These are phyloP conservation scores for Silene coronaria DNA, from an alignment of 179 eudicot genomes.

Conservation along the genomic window DNA sequence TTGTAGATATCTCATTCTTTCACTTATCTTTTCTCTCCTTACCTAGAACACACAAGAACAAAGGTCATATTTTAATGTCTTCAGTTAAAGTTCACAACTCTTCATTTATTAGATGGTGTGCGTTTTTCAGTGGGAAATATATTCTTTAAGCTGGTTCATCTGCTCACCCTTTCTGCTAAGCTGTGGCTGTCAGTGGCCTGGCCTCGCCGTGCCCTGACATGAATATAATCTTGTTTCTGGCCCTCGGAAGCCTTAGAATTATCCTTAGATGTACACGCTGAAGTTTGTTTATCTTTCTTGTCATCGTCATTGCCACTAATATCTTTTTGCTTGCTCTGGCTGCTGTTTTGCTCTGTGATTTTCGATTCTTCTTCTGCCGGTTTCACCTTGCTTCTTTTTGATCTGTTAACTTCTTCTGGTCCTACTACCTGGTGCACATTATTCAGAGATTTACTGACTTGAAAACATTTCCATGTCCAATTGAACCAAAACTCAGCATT, in stretches of 20 bases:
- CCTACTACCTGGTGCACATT: conserved; percentile 31
- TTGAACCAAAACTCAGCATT: not conserved
- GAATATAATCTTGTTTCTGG: conserved; percentile 75
- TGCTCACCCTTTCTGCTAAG: conserved; percentile 86
- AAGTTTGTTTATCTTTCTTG: conserved; percentile 36
- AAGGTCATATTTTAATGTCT: not conserved
- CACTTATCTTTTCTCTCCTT: conserved; percentile 86
- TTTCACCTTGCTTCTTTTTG: conserved; percentile 48
- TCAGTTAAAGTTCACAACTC: not conserved
- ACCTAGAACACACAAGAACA: conserved; percentile 40
- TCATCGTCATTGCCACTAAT: conserved; percentile 31
- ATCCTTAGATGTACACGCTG: conserved; percentile 49
- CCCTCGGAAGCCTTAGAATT: conserved; percentile 53
- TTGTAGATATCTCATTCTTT: conserved; percentile 87
- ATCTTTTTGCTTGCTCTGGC: conserved; percentile 31
- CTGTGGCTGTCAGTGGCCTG: conserved; percentile 99
- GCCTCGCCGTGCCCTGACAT: conserved; percentile 93
- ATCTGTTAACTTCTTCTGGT: conserved; percentile 37
- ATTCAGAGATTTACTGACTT: not conserved
- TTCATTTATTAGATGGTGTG: conserved; percentile 8
- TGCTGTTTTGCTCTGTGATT: conserved; percentile 45
- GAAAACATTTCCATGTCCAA: not conserved
- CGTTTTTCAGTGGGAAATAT: not conserved
- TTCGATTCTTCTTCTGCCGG: conserved; percentile 55
- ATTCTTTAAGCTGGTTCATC: not conserved